phyloP scores from a whole-genome alignment of 352 stramenopile species.

The Pythium sukuiense region DNA sequence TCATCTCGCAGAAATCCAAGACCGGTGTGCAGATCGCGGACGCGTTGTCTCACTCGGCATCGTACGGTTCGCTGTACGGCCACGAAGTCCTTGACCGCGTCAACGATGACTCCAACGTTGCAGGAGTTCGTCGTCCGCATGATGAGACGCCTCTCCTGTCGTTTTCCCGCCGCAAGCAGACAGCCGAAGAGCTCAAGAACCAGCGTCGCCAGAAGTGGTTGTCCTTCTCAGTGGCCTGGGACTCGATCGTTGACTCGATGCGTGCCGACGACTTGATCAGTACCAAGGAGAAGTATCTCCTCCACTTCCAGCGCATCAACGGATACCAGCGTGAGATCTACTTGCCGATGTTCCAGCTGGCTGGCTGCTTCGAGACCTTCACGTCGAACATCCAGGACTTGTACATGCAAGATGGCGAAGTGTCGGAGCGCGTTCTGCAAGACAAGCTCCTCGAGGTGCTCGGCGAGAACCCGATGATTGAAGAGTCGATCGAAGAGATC shows the following conservation, averaged over 20 bases:
- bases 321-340: constrained; percentile 98
- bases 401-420: constrained; percentile 57
- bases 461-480: constrained; percentile 75
- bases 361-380: constrained; percentile 95
- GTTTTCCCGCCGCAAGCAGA: constrained; percentile 86
- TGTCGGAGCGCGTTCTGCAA: constrained; percentile 73
- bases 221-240: constrained; percentile 97
- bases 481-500: constrained; percentile 94
- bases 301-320: constrained; percentile 96
- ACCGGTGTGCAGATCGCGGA: constrained; percentile 50
- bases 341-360: constrained; percentile 97
- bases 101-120: constrained; percentile 22
- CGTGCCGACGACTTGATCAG: constrained; percentile 91
- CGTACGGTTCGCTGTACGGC: constrained; percentile 34
- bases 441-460: constrained; percentile 85
- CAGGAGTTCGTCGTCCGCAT: constrained; percentile 13
- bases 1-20: constrained; percentile 78
- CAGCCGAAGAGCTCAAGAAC: constrained; percentile 79
- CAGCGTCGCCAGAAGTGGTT: constrained; percentile 97
- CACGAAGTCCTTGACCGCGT: constrained; percentile 38
- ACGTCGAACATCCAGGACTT: constrained; percentile 73
- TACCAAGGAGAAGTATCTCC: constrained; percentile 81
- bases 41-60: constrained; percentile 22
- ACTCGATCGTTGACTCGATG: constrained; percentile 97
- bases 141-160: constrained; percentile 82